Base-by-base conservation (phyloP, 371 early-diverging fungal genomes). In the Mucor plumbeus region DNA sequence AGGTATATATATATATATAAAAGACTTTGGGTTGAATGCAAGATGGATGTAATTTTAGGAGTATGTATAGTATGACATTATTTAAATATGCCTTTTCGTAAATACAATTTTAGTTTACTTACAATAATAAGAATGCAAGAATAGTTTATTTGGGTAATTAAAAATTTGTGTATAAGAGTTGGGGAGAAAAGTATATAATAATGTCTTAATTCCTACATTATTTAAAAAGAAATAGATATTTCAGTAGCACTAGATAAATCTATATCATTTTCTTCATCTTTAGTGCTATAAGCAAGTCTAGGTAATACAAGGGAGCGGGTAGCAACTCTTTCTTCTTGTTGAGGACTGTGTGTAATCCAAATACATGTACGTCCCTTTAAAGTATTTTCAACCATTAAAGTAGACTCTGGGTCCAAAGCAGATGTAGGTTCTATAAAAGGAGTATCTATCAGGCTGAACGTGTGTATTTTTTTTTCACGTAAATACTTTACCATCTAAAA, bases 271-370 rank as follows among this genome's bases (percentile, higher is more conserved):
- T 70, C 63, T 21, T 48, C 31, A 36, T n/a, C 50, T 7, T 34
- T 56, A 6, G 40, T 38, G 13, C 48, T 44, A 19, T 56, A 55
- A 33, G 61, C 57, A 47, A 71, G 59, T 63, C 71, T 47, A 21
- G 71, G 67, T 31, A 71, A 54, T 35, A 53, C 55, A 21, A 68
- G 36, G 13, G 67, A 21, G 3, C 35, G 39, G 5, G 87, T 85
- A n/a, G 87, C 85, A 7, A 95, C 82, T 17, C 96, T 85, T n/a
- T 77, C 73, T 36, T 86, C 91, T 72, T 95, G 96, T 36, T 87
- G 84, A 5, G 87, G 88, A 65, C 85, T 86, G 64, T 96, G 96
- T 0, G 95, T 94, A 63, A 96, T 88, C 92, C 91, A 90, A 60
- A 95, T 69, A 69, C 92, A 92, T 13, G 89, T 88, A 43, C 81